A percentile compares a stretch with the other conserved stretches of the same genome.
These are phyloP conservation scores for Podospora bellae-mahoneyi DNA, from an alignment of 495 filamentous ascomycete species.

Conservation along the genomic window DNA sequence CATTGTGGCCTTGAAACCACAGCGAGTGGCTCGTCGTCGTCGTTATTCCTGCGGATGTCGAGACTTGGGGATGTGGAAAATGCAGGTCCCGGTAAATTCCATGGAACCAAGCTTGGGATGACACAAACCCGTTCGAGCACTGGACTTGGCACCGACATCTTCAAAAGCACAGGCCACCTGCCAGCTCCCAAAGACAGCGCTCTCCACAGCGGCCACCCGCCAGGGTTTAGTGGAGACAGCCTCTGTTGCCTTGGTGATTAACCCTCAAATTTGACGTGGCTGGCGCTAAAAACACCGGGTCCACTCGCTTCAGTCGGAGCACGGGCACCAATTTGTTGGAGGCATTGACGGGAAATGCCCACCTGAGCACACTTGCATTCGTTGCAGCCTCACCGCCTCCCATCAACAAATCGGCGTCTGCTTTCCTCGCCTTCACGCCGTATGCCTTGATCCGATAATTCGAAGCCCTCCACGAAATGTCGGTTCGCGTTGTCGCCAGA, in stretches of 20 bases:
- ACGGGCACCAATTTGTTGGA: conserved; percentile 7
- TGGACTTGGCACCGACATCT: neutral
- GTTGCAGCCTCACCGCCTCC: neutral
- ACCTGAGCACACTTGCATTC: no score
- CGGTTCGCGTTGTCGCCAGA: conserved; percentile 82
- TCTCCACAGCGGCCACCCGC: conserved; percentile 2
- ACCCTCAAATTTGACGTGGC: neutral
- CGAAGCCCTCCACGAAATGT: conserved; percentile 41
- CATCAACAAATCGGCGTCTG: conserved; percentile 1
- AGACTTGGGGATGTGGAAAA: conserved; percentile 11
- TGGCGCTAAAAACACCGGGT: neutral
- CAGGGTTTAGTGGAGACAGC: neutral
- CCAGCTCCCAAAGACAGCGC: neutral
- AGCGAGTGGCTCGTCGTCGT: conserved; percentile 5
- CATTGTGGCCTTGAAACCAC: conserved; percentile 27
- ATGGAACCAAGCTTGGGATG: conserved; percentile 1
- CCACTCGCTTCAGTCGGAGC: neutral
- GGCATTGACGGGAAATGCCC: neutral
- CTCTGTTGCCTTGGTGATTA: conserved; percentile 11
- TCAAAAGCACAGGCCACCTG: neutral
- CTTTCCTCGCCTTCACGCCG: neutral
- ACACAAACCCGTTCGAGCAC: conserved; percentile 3
- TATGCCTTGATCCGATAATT: neutral
- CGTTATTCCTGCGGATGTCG: conserved; percentile 5
- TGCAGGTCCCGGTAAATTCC: conserved; percentile 18